Evolutionary conservation across 2,329 filamentous ascomycete species (phyloP).

Genomic region (Fusarium temperatum): DNA sequence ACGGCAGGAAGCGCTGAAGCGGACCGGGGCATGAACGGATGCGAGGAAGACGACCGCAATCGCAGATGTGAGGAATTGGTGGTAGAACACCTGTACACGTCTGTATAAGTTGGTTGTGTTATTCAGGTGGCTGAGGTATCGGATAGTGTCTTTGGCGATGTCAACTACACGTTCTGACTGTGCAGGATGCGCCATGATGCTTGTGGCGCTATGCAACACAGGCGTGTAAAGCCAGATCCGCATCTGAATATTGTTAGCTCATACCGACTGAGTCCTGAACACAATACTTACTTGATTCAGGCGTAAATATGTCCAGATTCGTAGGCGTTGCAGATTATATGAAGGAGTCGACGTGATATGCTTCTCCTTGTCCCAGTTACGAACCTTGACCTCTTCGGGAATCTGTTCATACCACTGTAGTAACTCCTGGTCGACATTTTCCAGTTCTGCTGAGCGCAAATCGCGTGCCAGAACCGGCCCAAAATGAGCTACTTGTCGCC

Average conservation of each 20-base stretch:
- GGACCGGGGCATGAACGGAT: constrained; percentile 76
- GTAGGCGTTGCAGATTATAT: constrained; percentile 76
- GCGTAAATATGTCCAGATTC: constrained; percentile 85
- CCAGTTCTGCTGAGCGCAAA: constrained; percentile 77
- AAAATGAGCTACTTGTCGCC: constrained; percentile 79
- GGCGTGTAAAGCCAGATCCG: constrained; percentile 89
- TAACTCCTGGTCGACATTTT: constrained; percentile 83
- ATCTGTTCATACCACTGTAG: constrained; percentile 86
- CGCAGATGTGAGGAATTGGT: constrained; percentile 80
- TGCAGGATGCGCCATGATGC: constrained; percentile 78
- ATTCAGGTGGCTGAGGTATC: constrained; percentile 75
- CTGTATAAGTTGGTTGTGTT: constrained; percentile 77
- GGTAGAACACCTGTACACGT: constrained; percentile 78
- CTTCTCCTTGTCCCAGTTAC: constrained; percentile 65
- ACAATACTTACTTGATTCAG: constrained; percentile 72
- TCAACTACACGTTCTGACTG: constrained; percentile 80
- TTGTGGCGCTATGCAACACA: constrained; percentile 83
- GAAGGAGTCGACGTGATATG: constrained; percentile 64
- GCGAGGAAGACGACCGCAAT: constrained; percentile 81
- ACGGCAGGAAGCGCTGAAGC: constrained; percentile 73
- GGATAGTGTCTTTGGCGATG: constrained; percentile 80
- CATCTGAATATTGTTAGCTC: constrained; percentile 57
- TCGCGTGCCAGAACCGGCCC: constrained; percentile 69
- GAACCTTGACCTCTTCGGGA: constrained; percentile 67
- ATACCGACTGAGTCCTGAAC: too few species aligned